Evolutionary conservation across 75 land plant genomes (phyloP), one percentile per base, ranked within the genome.

Genomic region (Picea sitchensis): DNA sequence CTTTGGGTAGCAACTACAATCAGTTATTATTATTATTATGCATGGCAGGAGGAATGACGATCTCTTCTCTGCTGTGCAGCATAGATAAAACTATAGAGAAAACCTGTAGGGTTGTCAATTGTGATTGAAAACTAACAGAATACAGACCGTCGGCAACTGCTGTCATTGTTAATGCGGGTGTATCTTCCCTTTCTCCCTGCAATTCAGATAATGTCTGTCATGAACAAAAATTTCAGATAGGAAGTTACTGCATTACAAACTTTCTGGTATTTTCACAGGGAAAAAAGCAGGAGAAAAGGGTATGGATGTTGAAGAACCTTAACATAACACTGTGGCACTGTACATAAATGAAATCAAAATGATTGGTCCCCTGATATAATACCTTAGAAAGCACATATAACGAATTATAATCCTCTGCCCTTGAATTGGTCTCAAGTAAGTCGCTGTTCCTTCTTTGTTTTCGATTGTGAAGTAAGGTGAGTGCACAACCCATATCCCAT

Each of bases 31-130:
- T 44, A 4, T 44, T 44, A 4, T 44, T 44, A 44, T 44, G 47
- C 47, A 44, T 44, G 47, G 5, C 47, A 44, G 47, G 47, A 44
- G 47, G 47, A 44, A 44, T 44, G 5, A 4, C 4, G 5, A 44
- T 44, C 47, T 44, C 47, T 44, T 78, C 73, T 23, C 59, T 76
- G 44, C 85, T 59, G 30, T 92, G 84, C 54, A 86, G 51, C 58
- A 84, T 67, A 11, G 94, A 86, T 1, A 88, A 73, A 26, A 78
- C 85, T 31, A 85, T 80, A 30, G 85, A 79, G 67, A 92, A 92
- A 31, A 90, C 92, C 68, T 92, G 90, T 32, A 88, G 41, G 30
- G 65, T 38, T 11, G 88, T 75, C 51, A 90, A 76, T 7, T 87
- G 76, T 57, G 85, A 14, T 38, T 84, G 76, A 77, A 88, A 88